Conservation (phyloP, 2,329 filamentous ascomycete species). For the Stemphylium lycopersici region DNA sequence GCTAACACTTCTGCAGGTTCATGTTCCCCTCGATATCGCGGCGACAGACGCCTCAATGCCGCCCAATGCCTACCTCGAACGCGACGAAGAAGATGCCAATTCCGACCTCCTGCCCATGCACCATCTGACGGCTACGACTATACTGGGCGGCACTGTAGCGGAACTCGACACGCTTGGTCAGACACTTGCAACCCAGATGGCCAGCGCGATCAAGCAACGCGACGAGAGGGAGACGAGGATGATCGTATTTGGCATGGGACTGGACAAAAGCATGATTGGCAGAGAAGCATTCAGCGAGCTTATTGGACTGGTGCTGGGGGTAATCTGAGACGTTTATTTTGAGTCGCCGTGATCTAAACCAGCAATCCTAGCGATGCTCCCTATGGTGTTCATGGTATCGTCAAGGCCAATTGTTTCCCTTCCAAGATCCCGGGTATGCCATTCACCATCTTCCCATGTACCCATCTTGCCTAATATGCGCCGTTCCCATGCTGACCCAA, state of each 20-base stretch:
- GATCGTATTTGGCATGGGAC: constrained; percentile 64
- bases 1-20: constrained; percentile 61
- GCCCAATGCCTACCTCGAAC: constrained; percentile 51
- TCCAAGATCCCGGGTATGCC: constrained; percentile 6
- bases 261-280: constrained; percentile 60
- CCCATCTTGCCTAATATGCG: constrained; percentile 8
- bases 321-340: constrained; percentile 31
- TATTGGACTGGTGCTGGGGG: constrained; percentile 50
- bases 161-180: constrained; percentile 85
- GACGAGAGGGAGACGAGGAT: constrained; percentile 67
- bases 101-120: constrained; percentile 71
- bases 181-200: constrained; percentile 87
- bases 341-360: neutral
- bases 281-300: constrained; percentile 52
- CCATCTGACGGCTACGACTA: constrained; percentile 82
- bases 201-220: constrained; percentile 75
- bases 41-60: constrained; percentile 68
- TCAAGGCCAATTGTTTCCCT: neutral
- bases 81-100: constrained; percentile 50
- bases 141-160: constrained; percentile 81
- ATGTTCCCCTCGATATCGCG: constrained; percentile 76
- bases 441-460: neutral
- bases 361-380: constrained; percentile 2
- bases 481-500: constrained; percentile 26
- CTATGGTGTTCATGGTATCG: neutral